Conservation (phyloP, 129 eudicot genomes). For the Solidago caesia region DNA sequence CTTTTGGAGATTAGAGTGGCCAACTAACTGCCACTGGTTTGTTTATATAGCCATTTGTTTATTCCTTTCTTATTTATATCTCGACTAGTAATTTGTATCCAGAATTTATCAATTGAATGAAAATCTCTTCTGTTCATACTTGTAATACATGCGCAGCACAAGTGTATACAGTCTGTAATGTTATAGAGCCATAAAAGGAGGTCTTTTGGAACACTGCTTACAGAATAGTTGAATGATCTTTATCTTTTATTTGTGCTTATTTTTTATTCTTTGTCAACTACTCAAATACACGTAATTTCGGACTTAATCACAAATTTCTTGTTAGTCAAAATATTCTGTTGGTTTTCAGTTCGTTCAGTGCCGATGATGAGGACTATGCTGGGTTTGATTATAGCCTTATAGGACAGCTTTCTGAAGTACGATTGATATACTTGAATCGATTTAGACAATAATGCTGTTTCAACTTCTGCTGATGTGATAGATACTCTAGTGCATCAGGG, state of each 20-base stretch:
- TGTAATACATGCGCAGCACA: no score
- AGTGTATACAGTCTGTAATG: neutral
- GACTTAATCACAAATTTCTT: slow-evolving; percentile 4
- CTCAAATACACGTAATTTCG: neutral
- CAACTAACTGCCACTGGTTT: no score
- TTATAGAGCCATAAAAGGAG: neutral
- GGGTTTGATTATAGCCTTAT: slow-evolving; percentile 86
- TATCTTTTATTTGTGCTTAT: neutral
- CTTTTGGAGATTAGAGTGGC: no score
- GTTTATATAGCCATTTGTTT: no score
- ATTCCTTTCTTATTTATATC: no score
- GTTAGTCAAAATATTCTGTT: slow-evolving; percentile 51
- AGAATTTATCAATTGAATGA: neutral
- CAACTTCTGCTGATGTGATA: slow-evolving; percentile 41
- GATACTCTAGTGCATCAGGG: slow-evolving; percentile 36
- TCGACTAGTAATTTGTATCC: neutral
- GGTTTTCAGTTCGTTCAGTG: slow-evolving; percentile 69
- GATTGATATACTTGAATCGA: slow-evolving; percentile 87
- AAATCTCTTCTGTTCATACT: no score
- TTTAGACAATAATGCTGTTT: slow-evolving; percentile 41
- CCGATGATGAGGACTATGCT: slow-evolving; percentile 92
- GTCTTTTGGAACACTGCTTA: slow-evolving; percentile 17
- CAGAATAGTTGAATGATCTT: neutral
- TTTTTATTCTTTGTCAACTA: slow-evolving; percentile 6
- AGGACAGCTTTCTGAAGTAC: slow-evolving; percentile 98